Percentiles rank a stretch among this genome's conserved stretches.
Conservation (phyloP, 75 land plant species). For the Picea glauca region DNA sequence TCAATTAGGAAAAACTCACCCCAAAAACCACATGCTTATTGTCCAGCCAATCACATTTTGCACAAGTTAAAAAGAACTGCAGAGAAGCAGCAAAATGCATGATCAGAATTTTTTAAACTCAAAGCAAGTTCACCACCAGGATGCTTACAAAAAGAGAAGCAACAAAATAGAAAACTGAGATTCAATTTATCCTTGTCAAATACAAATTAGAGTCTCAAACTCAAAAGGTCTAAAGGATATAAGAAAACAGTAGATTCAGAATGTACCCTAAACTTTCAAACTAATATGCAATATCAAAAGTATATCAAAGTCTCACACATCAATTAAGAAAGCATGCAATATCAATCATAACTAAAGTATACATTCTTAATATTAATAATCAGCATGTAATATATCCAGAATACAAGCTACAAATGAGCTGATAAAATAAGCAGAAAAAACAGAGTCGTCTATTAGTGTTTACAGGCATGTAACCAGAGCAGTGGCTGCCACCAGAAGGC, state of each 20-base stretch:
- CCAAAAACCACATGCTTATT: slow-evolving; percentile 87
- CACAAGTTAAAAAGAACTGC: slow-evolving; percentile 83
- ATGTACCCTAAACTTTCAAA: too few relatives aligned
- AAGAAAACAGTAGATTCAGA: too few relatives aligned
- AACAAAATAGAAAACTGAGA: background rate
- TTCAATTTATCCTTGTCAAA: too few relatives aligned
- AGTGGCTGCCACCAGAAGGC: background rate
- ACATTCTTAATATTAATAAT: background rate
- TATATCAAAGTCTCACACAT: too few relatives aligned
- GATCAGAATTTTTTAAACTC: background rate
- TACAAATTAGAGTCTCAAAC: too few relatives aligned
- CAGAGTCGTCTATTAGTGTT: background rate
- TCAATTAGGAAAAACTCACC: slow-evolving; percentile 26
- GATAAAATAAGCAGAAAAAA: background rate
- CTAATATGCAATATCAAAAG: background rate
- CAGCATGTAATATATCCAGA: background rate
- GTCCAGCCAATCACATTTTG: slow-evolving; percentile 86
- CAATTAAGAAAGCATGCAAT: too few relatives aligned
- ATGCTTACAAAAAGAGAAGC: background rate
- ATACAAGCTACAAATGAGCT: background rate
- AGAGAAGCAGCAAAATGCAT: slow-evolving; percentile 6
- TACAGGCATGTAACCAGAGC: background rate
- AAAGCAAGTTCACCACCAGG: background rate
- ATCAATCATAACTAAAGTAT: too few relatives aligned
- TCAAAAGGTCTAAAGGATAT: too few relatives aligned